These are phyloP conservation scores for Yarrowia osloensis DNA, from an alignment of 805 yeast genomes.

Conservation along the genomic window DNA sequence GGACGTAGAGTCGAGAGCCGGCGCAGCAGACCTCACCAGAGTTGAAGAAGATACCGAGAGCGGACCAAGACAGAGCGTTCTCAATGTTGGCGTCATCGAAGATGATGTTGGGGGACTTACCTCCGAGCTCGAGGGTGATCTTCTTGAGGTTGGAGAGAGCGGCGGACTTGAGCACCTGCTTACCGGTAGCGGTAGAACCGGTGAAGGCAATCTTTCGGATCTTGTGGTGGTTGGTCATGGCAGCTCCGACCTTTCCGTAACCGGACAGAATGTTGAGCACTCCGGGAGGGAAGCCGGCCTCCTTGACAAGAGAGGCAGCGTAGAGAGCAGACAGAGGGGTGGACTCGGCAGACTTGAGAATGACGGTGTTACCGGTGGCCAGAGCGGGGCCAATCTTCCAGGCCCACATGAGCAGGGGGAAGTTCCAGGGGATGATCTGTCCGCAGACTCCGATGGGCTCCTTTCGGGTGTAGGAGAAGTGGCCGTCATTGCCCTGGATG, in stretches of 20 bases:
- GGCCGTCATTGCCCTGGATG: slow-evolving; percentile 58
- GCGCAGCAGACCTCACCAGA: slow-evolving; percentile 97
- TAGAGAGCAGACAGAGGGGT: slow-evolving; percentile 71
- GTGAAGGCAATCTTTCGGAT: slow-evolving; percentile 90
- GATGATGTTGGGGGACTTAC: slow-evolving; percentile 89
- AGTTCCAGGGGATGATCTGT: slow-evolving; percentile 73
- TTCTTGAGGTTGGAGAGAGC: slow-evolving; percentile 73
- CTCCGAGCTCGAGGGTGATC: slow-evolving; percentile 92
- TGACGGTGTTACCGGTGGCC: slow-evolving; percentile 74
- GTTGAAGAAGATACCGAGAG: slow-evolving; percentile 83
- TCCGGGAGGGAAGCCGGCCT: slow-evolving; percentile 78
- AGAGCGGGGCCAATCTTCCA: slow-evolving; percentile 85
- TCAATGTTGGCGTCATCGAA: slow-evolving; percentile 83
- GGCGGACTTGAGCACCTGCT: slow-evolving; percentile 72
- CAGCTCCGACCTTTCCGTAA: slow-evolving; percentile 66
- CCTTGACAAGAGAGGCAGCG: slow-evolving; percentile 57
- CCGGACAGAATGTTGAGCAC: slow-evolving; percentile 73
- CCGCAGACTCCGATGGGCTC: slow-evolving; percentile 70
- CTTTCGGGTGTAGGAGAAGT: slow-evolving; percentile 67
- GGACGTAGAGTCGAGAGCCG: slow-evolving; percentile 86
- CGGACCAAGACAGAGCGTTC: slow-evolving; percentile 69
- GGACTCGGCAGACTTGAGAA: slow-evolving; percentile 72
- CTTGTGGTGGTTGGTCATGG: slow-evolving; percentile 60
- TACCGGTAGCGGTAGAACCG: slow-evolving; percentile 90
- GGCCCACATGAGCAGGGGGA: slow-evolving; percentile 68